Percentiles rank a stretch among this genome's conserved stretches.
phyloP scores from a whole-genome alignment of 805 yeast species.

The Komagataella pastoris region DNA sequence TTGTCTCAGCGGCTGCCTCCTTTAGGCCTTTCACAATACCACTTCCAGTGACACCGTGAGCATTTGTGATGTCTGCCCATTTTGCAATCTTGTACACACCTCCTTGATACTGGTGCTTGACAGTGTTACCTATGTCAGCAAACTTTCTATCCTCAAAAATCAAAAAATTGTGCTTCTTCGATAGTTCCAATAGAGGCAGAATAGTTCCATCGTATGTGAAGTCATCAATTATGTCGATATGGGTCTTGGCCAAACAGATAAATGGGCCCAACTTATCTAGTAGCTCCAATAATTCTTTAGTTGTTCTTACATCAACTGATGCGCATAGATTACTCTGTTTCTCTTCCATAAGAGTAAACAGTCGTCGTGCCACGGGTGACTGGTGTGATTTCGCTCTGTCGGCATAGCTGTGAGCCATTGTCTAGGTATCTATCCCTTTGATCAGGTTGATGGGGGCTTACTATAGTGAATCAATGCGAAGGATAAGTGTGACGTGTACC shows the following conservation, averaged over 20 bases:
- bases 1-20: slow-evolving; percentile 42
- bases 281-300: slow-evolving; percentile 57
- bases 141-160: slow-evolving; percentile 96
- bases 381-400: slow-evolving; percentile 59
- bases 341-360: slow-evolving; percentile 58
- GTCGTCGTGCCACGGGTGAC: slow-evolving; percentile 68
- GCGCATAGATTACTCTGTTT: slow-evolving; percentile 90
- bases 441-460: neutral
- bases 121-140: slow-evolving; percentile 98
- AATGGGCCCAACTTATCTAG: slow-evolving; percentile 81
- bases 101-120: slow-evolving; percentile 82
- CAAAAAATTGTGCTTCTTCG: slow-evolving; percentile 76
- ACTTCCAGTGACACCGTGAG: slow-evolving; percentile 93
- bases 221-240: slow-evolving; percentile 85
- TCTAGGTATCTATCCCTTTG: neutral
- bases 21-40: slow-evolving; percentile 86
- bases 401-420: slow-evolving; percentile 29
- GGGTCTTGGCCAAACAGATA: slow-evolving; percentile 88
- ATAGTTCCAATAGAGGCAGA: slow-evolving; percentile 54
- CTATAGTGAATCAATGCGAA: neutral
- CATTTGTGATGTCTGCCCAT: slow-evolving; percentile 97
- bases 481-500: neutral
- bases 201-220: slow-evolving; percentile 74
- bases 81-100: slow-evolving; percentile 82
- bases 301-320: slow-evolving; percentile 78